Evolutionary conservation across 73 alveolate species (phyloP), one percentile per base, ranked within the genome.

Genomic region (Paraurostyla sp.): DNA sequence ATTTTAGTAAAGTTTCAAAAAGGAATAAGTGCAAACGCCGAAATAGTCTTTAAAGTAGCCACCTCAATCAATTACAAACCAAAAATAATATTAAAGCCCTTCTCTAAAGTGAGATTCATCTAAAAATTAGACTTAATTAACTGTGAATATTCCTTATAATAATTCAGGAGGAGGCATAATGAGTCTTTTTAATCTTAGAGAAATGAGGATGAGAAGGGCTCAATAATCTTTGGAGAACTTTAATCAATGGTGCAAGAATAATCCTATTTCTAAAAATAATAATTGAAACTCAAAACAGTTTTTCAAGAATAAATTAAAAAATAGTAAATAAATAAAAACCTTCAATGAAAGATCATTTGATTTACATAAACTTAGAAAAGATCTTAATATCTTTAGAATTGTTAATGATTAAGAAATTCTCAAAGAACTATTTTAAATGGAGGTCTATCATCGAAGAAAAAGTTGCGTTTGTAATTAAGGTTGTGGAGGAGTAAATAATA

Each of bases 391-490:
- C 7, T 38, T 69, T 7, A 7, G 9, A 3, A 4, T 69, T 4
- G 9, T 69, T 3, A 25, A 69, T n/a, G 62, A 69, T 69, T 7
- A 30, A 6, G 59, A 69, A 69, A 16, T 33, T 15, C 6, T 60
- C 15, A 27, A 60, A 50, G 78, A 60, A 6, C 9, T 69, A 9
- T 69, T 41, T 36, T 69, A 7, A 69, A 69, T 16, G 15, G 84
- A 69, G 42, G 40, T 4, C 38, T n/a, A 35, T 69, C n/a, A 69
- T n/a, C n/a, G 84, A 69, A 69, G 84, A 69, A 69, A 46, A 69
- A 41, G 65, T 41, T 69, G 84, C 62, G n/a, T 41, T 16, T 69
- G 84, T 69, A 32, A 69, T 16, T 3, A 33, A 29, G 78, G 50
- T 38, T 69, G 84, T 38, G 40, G 40, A 16, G 40, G 9, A 15